Conservation (phyloP, 352 stramenopile species). For the Phytopythium ostracodes region DNA sequence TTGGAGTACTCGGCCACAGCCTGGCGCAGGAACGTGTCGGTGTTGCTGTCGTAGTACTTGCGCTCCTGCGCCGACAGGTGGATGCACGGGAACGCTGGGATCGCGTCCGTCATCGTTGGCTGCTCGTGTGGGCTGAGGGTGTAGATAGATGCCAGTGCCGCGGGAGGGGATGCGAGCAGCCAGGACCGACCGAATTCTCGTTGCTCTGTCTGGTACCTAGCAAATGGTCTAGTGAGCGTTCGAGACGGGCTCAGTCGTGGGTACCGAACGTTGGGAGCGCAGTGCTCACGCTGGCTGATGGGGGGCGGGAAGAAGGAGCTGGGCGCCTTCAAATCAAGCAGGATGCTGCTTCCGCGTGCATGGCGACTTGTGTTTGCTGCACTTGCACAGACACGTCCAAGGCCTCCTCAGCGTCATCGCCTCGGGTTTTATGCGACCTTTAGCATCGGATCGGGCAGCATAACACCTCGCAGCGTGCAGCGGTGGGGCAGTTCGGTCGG, state of each 20-base stretch:
- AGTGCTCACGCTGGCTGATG: not conserved
- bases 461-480: no score
- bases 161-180: no score
- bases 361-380: not conserved
- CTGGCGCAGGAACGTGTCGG: conserved; percentile 32
- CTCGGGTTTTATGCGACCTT: not conserved
- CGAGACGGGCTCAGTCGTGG: no score
- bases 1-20: conserved; percentile 33
- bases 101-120: conserved; percentile 22
- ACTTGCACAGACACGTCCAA: no score
- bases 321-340: not conserved
- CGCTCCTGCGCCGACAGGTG: conserved; percentile 29
- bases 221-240: conserved; percentile 4
- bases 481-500: no score
- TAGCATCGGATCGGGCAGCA: not conserved
- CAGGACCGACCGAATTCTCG: no score
- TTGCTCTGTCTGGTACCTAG: not conserved
- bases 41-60: conserved; percentile 31
- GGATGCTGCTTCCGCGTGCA: not conserved
- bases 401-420: not conserved
- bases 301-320: not conserved
- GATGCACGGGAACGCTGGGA: conserved; percentile 30
- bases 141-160: not conserved
- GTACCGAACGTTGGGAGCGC: not conserved
- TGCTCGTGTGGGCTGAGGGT: not conserved